phyloP scores from a whole-genome alignment of 331 rosid species.

The Saraca asoca region DNA sequence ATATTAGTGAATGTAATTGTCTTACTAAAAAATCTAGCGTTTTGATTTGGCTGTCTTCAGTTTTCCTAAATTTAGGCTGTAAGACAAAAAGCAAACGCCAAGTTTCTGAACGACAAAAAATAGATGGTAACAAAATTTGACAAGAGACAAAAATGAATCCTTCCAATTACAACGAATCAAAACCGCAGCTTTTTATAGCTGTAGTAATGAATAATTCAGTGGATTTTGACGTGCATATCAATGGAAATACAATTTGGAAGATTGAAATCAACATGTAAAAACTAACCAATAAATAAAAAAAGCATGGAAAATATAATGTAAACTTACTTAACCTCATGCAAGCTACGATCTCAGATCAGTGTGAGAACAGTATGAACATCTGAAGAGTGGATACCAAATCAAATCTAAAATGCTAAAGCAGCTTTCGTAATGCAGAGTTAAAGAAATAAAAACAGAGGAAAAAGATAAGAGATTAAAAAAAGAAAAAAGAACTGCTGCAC shows the following conservation, averaged over 20 bases:
- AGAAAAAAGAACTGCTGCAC: slow-evolving; percentile 33
- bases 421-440: neutral
- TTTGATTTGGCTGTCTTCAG: slow-evolving; percentile 22
- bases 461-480: slow-evolving; percentile 24
- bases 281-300: slow-evolving; percentile 1
- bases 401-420: slow-evolving; percentile 14
- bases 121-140: neutral
- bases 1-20: slow-evolving; percentile 42
- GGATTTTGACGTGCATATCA: slow-evolving; percentile 9
- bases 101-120: slow-evolving; percentile 36
- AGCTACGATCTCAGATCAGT: slow-evolving; percentile 25
- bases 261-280: slow-evolving; percentile 30
- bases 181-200: slow-evolving; percentile 13
- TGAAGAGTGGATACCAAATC: neutral
- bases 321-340: slow-evolving; percentile 38
- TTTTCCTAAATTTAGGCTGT: slow-evolving; percentile 44
- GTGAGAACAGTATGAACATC: neutral
- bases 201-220: neutral
- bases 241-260: slow-evolving; percentile 21
- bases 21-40: slow-evolving; percentile 31
- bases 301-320: neutral
- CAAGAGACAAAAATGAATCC: slow-evolving; percentile 1
- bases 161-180: slow-evolving; percentile 2
- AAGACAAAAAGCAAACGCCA: slow-evolving; percentile 39
- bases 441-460: neutral